Percentiles rank a stretch among this genome's conserved stretches.
Conservation (phyloP, 352 stramenopile species). For the Peronospora belbahrii region DNA sequence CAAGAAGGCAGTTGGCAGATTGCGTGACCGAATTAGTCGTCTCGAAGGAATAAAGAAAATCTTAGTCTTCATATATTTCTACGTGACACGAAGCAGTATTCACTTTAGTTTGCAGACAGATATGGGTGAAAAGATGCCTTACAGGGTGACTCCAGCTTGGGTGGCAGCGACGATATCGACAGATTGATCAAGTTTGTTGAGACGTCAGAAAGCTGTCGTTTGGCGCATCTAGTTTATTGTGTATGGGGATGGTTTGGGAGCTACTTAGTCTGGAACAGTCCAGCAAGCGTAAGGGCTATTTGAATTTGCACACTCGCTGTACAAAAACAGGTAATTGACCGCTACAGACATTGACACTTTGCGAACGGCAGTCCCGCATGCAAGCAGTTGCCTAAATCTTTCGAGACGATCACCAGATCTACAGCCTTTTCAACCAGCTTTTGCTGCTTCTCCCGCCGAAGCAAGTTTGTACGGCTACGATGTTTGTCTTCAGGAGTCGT, state of each 20-base stretch:
- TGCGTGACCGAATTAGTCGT: constrained; percentile 14
- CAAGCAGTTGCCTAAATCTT: constrained; percentile 44
- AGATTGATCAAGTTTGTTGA: neutral
- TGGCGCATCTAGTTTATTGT: neutral
- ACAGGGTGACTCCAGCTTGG: neutral
- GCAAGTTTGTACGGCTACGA: too few relatives aligned
- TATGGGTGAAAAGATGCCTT: constrained; percentile 4
- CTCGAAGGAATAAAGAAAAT: constrained; percentile 27
- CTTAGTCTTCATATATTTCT: constrained; percentile 29
- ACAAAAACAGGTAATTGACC: constrained; percentile 54
- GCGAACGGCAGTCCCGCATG: constrained; percentile 49
- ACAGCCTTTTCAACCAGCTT: constrained; percentile 47
- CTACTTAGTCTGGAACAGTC: constrained; percentile 7
- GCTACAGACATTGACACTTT: constrained; percentile 38
- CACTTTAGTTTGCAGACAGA: constrained; percentile 69
- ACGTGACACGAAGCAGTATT: constrained; percentile 51
- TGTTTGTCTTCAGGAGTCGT: constrained; percentile 51
- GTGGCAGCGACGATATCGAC: neutral
- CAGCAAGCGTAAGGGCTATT: constrained; percentile 38
- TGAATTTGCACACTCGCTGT: constrained; percentile 45
- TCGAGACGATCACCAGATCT: constrained; percentile 42
- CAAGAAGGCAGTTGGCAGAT: constrained; percentile 24
- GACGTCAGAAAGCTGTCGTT: constrained; percentile 15
- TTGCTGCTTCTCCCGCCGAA: constrained; percentile 37
- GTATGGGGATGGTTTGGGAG: too few relatives aligned